These are phyloP conservation scores for Lathyrus oleraceus DNA, from an alignment of 306 rosid genomes.

Conservation along the genomic window DNA sequence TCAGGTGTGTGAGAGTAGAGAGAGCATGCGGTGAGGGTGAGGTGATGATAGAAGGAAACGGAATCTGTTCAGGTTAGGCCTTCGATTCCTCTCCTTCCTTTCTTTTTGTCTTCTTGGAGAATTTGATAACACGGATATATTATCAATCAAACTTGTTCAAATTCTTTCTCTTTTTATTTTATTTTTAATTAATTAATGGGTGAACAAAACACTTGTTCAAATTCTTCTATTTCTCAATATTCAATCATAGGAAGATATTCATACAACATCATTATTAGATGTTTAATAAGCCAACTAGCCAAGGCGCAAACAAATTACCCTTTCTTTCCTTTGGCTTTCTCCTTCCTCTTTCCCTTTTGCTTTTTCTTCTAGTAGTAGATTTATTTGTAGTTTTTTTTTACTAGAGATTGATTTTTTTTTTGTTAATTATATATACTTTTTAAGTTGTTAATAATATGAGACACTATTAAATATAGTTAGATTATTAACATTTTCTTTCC, in stretches of 20 bases:
- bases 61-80: too few species aligned
- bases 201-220: neutral
- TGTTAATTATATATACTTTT: neutral
- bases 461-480: too few species aligned
- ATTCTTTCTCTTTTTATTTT: neutral
- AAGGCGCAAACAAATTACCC: neutral
- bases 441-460: too few species aligned
- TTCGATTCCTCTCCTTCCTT: neutral
- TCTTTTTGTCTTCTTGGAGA: neutral
- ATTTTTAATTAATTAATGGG: neutral
- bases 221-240: conserved; percentile 4
- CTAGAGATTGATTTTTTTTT: too few species aligned
- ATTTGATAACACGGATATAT: conserved; percentile 17
- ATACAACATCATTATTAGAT: conserved; percentile 11
- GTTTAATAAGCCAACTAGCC: neutral
- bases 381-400: neutral
- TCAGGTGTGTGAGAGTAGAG: conserved; percentile 35
- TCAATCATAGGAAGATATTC: conserved; percentile 11
- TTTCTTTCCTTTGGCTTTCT: neutral
- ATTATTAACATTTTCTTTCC: too few species aligned
- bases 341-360: neutral
- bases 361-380: neutral
- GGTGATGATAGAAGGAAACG: too few species aligned
- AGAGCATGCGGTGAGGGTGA: conserved; percentile 32
- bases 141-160: conserved; percentile 6